Percentiles rank a stretch among this genome's conserved stretches.
These are phyloP conservation scores for Inga leiocalycina DNA, from an alignment of 306 rosid species.

Conservation along the genomic window DNA sequence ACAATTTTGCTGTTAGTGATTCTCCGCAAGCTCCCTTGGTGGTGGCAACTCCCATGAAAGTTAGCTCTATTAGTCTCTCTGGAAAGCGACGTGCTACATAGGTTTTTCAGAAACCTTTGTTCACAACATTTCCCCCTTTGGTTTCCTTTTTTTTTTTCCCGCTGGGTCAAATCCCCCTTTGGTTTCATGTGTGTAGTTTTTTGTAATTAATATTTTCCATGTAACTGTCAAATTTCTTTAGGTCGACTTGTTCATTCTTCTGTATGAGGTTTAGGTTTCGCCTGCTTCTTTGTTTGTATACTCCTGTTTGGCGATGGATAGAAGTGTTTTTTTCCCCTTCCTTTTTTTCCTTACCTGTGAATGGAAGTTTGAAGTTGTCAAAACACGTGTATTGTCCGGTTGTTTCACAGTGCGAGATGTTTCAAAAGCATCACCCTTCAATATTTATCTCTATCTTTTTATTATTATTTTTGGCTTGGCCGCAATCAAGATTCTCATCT, in stretches of 20 bases:
- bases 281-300: constrained; percentile 33
- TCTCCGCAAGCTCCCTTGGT: constrained; percentile 96
- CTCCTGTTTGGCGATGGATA: constrained; percentile 17
- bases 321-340: not conserved
- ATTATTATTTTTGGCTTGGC: not conserved
- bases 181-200: constrained; percentile 19
- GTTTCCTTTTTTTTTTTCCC: not conserved
- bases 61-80: constrained; percentile 87
- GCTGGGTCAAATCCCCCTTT: not conserved
- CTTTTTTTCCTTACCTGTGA: not conserved
- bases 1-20: constrained; percentile 70
- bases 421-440: not conserved
- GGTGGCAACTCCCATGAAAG: constrained; percentile 94
- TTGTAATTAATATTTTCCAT: not conserved
- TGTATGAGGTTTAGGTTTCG: constrained; percentile 28
- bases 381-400: not conserved
- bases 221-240: constrained; percentile 20
- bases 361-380: constrained; percentile 28
- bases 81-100: constrained; percentile 55
- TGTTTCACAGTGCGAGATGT: not conserved
- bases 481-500: not conserved
- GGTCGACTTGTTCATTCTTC: constrained; percentile 27
- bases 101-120: not conserved
- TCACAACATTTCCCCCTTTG: not conserved
- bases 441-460: not conserved